Evolutionary conservation across 257 asterid genomes (phyloP).

Genomic region (Prunella vulgaris): DNA sequence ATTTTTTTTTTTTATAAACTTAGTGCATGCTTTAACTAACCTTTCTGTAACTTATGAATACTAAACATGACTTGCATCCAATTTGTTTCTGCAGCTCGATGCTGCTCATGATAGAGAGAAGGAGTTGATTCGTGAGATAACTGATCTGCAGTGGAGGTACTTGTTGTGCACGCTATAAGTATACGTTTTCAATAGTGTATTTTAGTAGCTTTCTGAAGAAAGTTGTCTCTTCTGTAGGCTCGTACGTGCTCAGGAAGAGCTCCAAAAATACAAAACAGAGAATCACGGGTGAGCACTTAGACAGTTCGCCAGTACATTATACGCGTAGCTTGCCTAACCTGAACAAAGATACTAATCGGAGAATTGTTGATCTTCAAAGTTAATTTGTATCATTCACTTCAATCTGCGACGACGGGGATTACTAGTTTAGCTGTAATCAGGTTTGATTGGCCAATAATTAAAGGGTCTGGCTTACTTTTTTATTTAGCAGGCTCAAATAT

Average conservation of each 20-base stretch:
- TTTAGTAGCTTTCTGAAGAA: neutral
- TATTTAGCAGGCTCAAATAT: constrained; percentile 12
- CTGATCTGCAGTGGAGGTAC: constrained; percentile 79
- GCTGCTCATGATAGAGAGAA: constrained; percentile 77
- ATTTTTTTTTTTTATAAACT: neutral
- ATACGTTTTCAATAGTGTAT: neutral
- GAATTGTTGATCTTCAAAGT: neutral
- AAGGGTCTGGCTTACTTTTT: constrained; percentile 5
- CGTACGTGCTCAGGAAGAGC: constrained; percentile 60
- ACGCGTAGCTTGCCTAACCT: constrained; percentile 12
- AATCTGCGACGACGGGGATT: neutral
- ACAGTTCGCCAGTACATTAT: constrained; percentile 9
- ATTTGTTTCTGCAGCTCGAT: constrained; percentile 53
- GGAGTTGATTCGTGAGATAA: constrained; percentile 62
- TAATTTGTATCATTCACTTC: constrained; percentile 13
- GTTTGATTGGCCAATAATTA: neutral
- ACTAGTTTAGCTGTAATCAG: constrained; percentile 15
- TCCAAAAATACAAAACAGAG: constrained; percentile 57
- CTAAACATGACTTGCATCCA: neutral
- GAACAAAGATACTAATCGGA: neutral
- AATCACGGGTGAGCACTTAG: constrained; percentile 29
- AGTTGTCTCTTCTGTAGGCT: constrained; percentile 32
- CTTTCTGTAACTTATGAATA: neutral
- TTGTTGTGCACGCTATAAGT: neutral
- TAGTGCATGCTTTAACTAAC: neutral